A percentile compares a stretch with the other conserved stretches of the same genome.
phyloP scores from a whole-genome alignment of 2,329 filamentous ascomycete genomes.

The Neocatenulostroma microsporum region DNA sequence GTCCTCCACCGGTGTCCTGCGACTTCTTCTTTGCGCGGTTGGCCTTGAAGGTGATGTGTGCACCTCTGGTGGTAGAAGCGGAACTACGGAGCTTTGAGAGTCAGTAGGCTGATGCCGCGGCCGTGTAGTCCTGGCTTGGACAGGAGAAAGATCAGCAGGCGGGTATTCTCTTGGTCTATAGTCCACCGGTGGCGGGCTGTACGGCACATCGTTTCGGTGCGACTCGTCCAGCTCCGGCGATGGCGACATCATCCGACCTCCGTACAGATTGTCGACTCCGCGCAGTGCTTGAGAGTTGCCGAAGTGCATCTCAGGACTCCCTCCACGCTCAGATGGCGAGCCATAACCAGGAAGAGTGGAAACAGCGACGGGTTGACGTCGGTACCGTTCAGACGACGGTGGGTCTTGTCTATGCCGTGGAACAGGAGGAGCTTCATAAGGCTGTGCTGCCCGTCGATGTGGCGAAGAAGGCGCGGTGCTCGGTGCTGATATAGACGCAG shows the following conservation, averaged over 20 bases:
- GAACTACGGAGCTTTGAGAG: constrained; percentile 22
- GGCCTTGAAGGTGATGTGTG: too few relatives aligned
- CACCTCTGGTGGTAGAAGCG: constrained; percentile 13
- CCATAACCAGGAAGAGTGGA: too few relatives aligned
- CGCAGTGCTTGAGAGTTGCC: constrained; percentile 16
- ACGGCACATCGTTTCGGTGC: constrained; percentile 14
- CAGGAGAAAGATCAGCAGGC: too few relatives aligned
- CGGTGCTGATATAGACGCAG: neutral
- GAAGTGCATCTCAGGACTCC: too few relatives aligned
- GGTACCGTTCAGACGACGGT: too few relatives aligned
- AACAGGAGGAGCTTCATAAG: neutral
- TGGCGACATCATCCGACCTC: constrained; percentile 13
- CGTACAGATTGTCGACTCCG: constrained; percentile 25
- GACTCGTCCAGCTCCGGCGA: constrained; percentile 24
- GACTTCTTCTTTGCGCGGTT: too few relatives aligned
- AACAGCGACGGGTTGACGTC: too few relatives aligned
- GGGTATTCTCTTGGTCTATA: constrained; percentile 6
- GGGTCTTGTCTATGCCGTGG: neutral
- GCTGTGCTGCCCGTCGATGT: neutral
- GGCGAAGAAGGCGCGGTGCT: neutral
- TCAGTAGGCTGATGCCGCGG: constrained; percentile 14
- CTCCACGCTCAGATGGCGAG: constrained; percentile 3
- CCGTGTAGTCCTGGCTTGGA: too few relatives aligned
- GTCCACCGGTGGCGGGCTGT: constrained; percentile 10
- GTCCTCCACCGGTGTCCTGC: too few relatives aligned